A percentile compares a stretch with the other conserved stretches of the same genome.
These are phyloP conservation scores for Sparassis latifolia DNA, from an alignment of 1,284 basidiomycete species.

Conservation along the genomic window DNA sequence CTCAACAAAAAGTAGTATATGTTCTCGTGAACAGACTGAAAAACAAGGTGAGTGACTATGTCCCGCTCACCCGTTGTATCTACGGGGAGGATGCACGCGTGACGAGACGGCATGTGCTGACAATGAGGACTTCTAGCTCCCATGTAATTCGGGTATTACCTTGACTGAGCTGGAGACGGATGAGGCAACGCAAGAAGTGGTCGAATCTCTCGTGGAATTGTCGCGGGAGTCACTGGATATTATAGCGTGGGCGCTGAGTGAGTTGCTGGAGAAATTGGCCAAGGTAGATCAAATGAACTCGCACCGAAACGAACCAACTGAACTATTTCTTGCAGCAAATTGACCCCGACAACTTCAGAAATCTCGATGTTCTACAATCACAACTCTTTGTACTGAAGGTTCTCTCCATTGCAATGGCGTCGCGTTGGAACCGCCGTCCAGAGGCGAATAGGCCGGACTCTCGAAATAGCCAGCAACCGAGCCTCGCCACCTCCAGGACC, in stretches of 20 bases:
- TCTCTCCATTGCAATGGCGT: slow-evolving; percentile 70
- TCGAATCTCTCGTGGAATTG: slow-evolving; percentile 75
- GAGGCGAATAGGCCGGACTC: slow-evolving; percentile 35
- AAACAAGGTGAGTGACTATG: slow-evolving; percentile 44
- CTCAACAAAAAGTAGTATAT: slow-evolving; percentile 68
- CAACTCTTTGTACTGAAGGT: slow-evolving; percentile 88
- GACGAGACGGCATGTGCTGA: too few species aligned
- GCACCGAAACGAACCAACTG: neutral
- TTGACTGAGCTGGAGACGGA: slow-evolving; percentile 73
- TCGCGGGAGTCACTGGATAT: slow-evolving; percentile 71
- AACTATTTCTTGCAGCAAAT: slow-evolving; percentile 33
- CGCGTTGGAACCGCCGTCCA: slow-evolving; percentile 56
- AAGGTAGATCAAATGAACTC: slow-evolving; percentile 44
- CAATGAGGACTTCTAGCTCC: slow-evolving; percentile 48
- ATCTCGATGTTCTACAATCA: slow-evolving; percentile 78
- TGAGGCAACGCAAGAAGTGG: slow-evolving; percentile 62
- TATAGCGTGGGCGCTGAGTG: slow-evolving; percentile 72
- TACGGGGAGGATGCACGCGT: too few species aligned
- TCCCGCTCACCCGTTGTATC: too few species aligned
- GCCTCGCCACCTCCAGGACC: slow-evolving; percentile 22
- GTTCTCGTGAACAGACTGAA: slow-evolving; percentile 67
- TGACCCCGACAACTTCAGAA: slow-evolving; percentile 43
- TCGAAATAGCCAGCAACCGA: slow-evolving; percentile 31
- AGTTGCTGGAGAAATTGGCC: slow-evolving; percentile 69
- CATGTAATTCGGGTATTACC: slow-evolving; percentile 73